Conservation (phyloP, 2,329 filamentous ascomycete genomes). For the Aspergillus niger region DNA sequence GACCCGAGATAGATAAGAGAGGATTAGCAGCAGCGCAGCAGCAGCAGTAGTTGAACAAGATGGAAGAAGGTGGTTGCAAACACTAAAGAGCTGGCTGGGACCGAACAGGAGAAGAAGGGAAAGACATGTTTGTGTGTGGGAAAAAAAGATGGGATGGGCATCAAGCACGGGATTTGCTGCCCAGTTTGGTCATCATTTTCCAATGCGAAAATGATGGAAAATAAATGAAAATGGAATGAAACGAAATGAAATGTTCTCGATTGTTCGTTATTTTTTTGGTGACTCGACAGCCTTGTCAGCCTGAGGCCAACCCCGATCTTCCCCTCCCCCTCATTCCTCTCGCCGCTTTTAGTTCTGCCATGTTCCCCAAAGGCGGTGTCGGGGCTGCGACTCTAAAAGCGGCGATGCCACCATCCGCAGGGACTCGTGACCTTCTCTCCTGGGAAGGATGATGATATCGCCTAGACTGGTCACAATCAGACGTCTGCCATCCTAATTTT, state of each 20-base stretch:
- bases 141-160: slow-evolving; percentile 17
- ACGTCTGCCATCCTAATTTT: background rate
- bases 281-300: background rate
- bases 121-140: slow-evolving; percentile 2
- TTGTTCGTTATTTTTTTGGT: slow-evolving; percentile 8
- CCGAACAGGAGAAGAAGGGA: slow-evolving; percentile 6
- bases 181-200: slow-evolving; percentile 10
- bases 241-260: background rate
- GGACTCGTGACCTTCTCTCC: background rate
- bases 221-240: background rate
- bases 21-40: slow-evolving; percentile 5
- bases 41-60: background rate
- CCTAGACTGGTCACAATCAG: background rate
- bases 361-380: background rate
- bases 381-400: background rate
- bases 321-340: slow-evolving; percentile 26
- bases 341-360: slow-evolving; percentile 18
- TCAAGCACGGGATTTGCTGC: slow-evolving; percentile 21
- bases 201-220: background rate
- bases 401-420: background rate
- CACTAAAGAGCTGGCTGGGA: slow-evolving; percentile 8
- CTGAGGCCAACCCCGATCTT: slow-evolving; percentile 13
- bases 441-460: background rate
- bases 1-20: slow-evolving; percentile 16
- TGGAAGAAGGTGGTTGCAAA: slow-evolving; percentile 1